These are phyloP conservation scores for Stagonosporopsis vannaccii DNA, from an alignment of 2,329 filamentous ascomycete species.

Conservation along the genomic window DNA sequence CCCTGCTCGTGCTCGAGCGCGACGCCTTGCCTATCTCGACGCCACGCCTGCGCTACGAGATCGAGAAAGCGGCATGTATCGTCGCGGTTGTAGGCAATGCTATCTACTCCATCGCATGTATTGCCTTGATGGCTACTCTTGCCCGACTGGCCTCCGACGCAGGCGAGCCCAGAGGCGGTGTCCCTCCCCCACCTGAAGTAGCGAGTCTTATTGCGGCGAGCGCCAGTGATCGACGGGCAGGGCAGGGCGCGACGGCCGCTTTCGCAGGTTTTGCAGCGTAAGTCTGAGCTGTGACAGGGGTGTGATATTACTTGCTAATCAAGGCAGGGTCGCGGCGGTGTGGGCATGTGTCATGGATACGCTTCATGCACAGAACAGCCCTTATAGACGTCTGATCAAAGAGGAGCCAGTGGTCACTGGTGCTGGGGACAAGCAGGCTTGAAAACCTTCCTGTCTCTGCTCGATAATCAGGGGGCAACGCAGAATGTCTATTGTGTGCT, in stretches of 20 bases:
- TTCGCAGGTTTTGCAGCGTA: neutral
- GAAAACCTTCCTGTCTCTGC: neutral
- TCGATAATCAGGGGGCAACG: too few relatives aligned
- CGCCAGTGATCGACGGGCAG: neutral
- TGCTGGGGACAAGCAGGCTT: neutral
- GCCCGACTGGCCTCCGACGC: neutral
- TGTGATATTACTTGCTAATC: neutral
- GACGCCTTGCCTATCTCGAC: neutral
- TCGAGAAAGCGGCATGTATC: neutral
- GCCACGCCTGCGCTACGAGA: neutral
- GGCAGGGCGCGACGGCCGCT: neutral
- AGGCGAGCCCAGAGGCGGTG: neutral
- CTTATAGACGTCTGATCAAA: neutral
- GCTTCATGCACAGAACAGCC: neutral
- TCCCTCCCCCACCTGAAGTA: neutral
- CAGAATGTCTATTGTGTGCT: neutral
- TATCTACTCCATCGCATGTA: neutral
- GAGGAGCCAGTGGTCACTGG: neutral
- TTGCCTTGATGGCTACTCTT: constrained; percentile 1
- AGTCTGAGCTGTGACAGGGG: neutral
- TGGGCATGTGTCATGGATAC: neutral
- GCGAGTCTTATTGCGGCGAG: neutral
- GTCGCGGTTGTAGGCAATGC: neutral
- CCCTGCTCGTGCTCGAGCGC: neutral
- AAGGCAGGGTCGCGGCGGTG: neutral